A percentile compares a stretch with the other conserved stretches of the same genome.
Evolutionary conservation across 164 flowering plant species (phyloP).

Genomic region (Chimonanthus salicifolius): DNA sequence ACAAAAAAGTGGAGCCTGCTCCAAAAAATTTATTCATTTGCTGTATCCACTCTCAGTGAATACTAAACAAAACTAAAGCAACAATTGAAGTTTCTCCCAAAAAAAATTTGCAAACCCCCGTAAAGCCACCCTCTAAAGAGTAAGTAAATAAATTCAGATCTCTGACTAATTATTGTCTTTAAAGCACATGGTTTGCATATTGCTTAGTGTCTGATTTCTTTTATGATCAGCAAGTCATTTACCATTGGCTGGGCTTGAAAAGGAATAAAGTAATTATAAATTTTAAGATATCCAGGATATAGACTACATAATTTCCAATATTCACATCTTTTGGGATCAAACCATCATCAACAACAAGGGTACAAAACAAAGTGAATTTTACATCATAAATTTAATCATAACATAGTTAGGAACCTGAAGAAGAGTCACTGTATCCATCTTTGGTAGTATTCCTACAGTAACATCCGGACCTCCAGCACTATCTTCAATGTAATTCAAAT

Average conservation of each 20-base stretch:
- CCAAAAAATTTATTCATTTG: too few species aligned
- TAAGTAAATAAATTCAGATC: neutral
- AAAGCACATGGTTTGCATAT: neutral
- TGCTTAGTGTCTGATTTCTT: neutral
- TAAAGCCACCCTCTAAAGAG: too few species aligned
- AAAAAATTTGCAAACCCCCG: too few species aligned
- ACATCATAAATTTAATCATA: neutral
- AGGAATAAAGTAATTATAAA: neutral
- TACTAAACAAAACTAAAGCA: too few species aligned
- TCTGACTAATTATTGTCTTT: neutral
- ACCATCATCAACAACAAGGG: neutral
- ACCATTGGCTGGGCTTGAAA: neutral
- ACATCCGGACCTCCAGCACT: conserved; percentile 98
- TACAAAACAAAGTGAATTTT: neutral
- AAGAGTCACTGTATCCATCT: conserved; percentile 82
- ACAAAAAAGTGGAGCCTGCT: too few species aligned
- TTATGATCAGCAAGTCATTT: neutral
- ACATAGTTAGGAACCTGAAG: conserved; percentile 63
- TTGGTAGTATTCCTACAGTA: conserved; percentile 76
- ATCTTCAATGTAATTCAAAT: conserved; percentile 88
- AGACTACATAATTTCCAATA: neutral
- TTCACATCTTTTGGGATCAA: neutral
- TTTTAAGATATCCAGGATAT: neutral
- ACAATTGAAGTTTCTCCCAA: too few species aligned
- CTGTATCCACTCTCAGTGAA: too few species aligned